Conservation (phyloP, 495 filamentous ascomycete species). For the Penicillium pulvis region DNA sequence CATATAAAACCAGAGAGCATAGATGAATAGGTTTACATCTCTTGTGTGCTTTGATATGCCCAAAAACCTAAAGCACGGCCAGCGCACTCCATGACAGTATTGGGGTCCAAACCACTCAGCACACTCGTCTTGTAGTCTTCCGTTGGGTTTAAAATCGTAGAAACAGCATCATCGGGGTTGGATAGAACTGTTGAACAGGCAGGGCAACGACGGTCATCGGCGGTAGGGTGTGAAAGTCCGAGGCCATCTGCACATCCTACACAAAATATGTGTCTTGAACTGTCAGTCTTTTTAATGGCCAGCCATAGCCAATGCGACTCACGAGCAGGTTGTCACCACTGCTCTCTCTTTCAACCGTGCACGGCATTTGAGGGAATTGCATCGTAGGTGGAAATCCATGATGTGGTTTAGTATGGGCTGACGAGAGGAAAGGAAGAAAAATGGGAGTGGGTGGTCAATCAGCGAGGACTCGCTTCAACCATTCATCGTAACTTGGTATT, state of each 20-base stretch:
- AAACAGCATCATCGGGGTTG: slow-evolving; percentile 77
- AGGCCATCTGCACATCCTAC: slow-evolving; percentile 68
- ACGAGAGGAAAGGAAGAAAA: slow-evolving; percentile 6
- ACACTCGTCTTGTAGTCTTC: slow-evolving; percentile 95
- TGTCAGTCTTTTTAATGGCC: slow-evolving; percentile 14
- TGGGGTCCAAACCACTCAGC: slow-evolving; percentile 81
- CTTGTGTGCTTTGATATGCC: slow-evolving; percentile 88
- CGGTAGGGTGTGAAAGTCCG: slow-evolving; percentile 61
- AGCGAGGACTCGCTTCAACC: slow-evolving; percentile 13
- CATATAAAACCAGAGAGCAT: background rate
- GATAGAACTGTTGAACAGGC: slow-evolving; percentile 73
- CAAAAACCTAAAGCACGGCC: slow-evolving; percentile 83
- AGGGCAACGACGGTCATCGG: slow-evolving; percentile 67
- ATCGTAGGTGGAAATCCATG: slow-evolving; percentile 76
- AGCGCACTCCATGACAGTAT: slow-evolving; percentile 87
- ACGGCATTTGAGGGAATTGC: slow-evolving; percentile 83
- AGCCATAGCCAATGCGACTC: slow-evolving; percentile 12
- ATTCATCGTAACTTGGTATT: slow-evolving; percentile 10
- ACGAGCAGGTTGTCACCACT: slow-evolving; percentile 92
- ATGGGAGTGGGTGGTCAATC: slow-evolving; percentile 13
- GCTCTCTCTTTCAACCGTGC: slow-evolving; percentile 71
- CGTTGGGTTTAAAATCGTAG: slow-evolving; percentile 75
- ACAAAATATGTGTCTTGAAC: slow-evolving; percentile 82
- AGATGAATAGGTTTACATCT: slow-evolving; percentile 63
- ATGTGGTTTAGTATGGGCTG: slow-evolving; percentile 4